Evolutionary conservation across 2,329 filamentous ascomycete species (phyloP).

Genomic region (Hypoxylon sp.): DNA sequence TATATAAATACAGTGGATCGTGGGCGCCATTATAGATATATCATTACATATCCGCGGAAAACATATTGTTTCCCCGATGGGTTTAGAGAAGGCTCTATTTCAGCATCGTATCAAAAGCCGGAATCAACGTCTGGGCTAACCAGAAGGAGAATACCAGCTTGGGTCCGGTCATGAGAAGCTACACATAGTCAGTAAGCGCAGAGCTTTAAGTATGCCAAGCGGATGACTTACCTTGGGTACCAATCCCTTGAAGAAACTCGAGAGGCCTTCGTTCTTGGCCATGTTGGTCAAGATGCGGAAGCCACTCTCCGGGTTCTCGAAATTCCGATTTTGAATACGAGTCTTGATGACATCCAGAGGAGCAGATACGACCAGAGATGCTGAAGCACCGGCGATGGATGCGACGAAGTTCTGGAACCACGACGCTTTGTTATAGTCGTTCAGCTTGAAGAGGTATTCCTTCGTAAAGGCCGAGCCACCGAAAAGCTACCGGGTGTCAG

Average conservation of each 20-base stretch:
- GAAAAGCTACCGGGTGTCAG: slow-evolving; percentile 72
- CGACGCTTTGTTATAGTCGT: slow-evolving; percentile 92
- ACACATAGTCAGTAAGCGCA: slow-evolving; percentile 30
- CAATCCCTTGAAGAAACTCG: slow-evolving; percentile 96
- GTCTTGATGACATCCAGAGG: slow-evolving; percentile 98
- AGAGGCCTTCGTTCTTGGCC: slow-evolving; percentile 85
- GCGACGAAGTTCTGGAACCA: slow-evolving; percentile 98
- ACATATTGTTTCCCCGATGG: neutral
- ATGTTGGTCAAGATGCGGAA: slow-evolving; percentile 93
- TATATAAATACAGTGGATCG: slow-evolving; percentile 32
- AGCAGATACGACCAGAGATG: slow-evolving; percentile 94
- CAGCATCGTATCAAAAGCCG: slow-evolving; percentile 74
- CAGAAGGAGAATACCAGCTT: slow-evolving; percentile 99
- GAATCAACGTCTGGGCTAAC: slow-evolving; percentile 97
- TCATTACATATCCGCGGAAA: slow-evolving; percentile 16
- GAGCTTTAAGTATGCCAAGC: slow-evolving; percentile 11
- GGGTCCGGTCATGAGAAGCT: slow-evolving; percentile 97
- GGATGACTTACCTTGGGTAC: slow-evolving; percentile 78
- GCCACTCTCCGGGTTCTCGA: slow-evolving; percentile 95
- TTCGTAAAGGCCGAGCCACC: slow-evolving; percentile 97
- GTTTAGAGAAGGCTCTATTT: slow-evolving; percentile 34
- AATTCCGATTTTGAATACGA: slow-evolving; percentile 97
- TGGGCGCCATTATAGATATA: slow-evolving; percentile 17
- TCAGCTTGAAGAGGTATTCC: slow-evolving; percentile 88
- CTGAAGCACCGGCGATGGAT: slow-evolving; percentile 92